A percentile compares a stretch with the other conserved stretches of the same genome.
phyloP scores from a whole-genome alignment of 2,329 filamentous ascomycete genomes.

The Pseudocercospora crystallina region DNA sequence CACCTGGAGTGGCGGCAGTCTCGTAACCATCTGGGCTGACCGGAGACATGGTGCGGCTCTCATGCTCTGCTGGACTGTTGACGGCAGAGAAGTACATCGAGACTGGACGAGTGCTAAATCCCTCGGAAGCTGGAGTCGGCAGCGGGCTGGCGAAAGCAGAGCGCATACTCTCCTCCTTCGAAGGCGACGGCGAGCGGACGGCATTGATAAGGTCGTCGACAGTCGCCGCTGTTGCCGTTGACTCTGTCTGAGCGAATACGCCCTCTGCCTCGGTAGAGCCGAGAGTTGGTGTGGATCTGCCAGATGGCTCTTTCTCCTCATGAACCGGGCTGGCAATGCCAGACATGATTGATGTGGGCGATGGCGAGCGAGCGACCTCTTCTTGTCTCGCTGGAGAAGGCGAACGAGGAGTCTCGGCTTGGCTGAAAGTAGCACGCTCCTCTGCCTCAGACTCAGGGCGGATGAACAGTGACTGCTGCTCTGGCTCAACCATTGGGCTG shows the following conservation, averaged over 20 bases:
- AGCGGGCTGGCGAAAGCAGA: constrained; percentile 4
- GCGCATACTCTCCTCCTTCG: neutral
- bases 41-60: neutral
- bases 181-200: neutral
- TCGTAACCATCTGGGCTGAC: neutral
- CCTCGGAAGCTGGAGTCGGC: neutral
- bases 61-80: neutral
- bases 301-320: neutral
- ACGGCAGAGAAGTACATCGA: neutral
- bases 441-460: neutral
- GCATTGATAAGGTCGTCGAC: neutral
- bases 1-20: neutral
- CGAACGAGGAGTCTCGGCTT: constrained; percentile 4
- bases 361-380: neutral
- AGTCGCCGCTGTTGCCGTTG: too few species aligned
- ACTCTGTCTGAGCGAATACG: neutral
- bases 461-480: too few species aligned
- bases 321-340: neutral
- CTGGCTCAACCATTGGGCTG: too few species aligned
- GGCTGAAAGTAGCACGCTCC: neutral
- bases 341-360: neutral
- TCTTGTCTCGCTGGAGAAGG: neutral
- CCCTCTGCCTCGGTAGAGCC: constrained; percentile 1
- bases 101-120: neutral
- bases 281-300: neutral